Percentiles rank a stretch among this genome's conserved stretches.
Evolutionary conservation across 2,329 filamentous ascomycete species (phyloP).

Genomic region (Colletotrichum australisinense): DNA sequence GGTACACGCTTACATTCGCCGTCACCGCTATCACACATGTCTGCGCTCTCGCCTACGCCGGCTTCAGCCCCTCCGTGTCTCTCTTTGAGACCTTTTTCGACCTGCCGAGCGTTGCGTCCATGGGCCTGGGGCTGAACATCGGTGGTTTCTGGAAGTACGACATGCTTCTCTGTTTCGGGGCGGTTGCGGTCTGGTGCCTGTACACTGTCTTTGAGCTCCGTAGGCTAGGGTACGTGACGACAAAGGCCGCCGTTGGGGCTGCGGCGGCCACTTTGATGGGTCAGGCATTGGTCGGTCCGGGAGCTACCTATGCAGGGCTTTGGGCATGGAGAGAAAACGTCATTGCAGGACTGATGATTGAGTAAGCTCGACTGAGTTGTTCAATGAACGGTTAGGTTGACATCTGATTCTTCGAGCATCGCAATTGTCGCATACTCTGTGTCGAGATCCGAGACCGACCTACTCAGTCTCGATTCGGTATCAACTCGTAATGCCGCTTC

Average conservation of each 20-base stretch:
- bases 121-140: background rate
- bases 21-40: background rate
- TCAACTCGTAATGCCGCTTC: background rate
- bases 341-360: background rate
- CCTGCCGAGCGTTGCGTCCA: background rate
- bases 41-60: background rate
- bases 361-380: background rate
- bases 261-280: constrained; percentile 15
- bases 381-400: background rate
- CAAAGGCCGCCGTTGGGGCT: constrained; percentile 9
- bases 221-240: constrained; percentile 39
- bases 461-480: background rate
- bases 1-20: constrained; percentile 10
- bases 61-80: background rate
- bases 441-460: background rate
- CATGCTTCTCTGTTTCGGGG: constrained; percentile 9
- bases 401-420: background rate
- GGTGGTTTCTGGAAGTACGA: constrained; percentile 19
- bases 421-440: background rate
- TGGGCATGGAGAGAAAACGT: constrained; percentile 41
- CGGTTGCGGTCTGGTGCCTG: constrained; percentile 23
- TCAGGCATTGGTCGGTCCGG: constrained; percentile 37
- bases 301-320: constrained; percentile 38
- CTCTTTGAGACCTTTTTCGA: background rate
- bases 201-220: constrained; percentile 40